Conservation (phyloP, 2,329 filamentous ascomycete genomes). For the Tolypocladium amazonense region DNA sequence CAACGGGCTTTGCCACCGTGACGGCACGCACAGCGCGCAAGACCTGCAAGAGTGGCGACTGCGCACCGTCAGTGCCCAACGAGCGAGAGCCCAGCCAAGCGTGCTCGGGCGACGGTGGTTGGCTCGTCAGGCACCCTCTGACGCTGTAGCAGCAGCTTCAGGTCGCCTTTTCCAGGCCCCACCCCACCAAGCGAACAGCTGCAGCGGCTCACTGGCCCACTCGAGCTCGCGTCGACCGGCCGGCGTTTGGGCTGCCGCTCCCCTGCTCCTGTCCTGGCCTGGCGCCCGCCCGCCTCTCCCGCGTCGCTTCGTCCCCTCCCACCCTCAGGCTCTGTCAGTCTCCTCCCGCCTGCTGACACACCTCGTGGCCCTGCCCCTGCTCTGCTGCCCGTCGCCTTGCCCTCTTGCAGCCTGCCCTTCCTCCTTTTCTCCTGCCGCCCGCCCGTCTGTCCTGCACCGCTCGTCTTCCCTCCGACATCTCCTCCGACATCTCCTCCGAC, state of each 20-base stretch:
- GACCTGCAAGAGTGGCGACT: background rate
- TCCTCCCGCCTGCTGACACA: background rate
- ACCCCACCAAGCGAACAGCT: background rate
- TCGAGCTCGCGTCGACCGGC: background rate
- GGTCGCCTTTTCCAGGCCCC: background rate
- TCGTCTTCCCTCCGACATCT: constrained; percentile 2
- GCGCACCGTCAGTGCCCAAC: background rate
- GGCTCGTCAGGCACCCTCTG: background rate
- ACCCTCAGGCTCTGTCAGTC: constrained; percentile 10
- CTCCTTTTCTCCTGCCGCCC: constrained; percentile 6
- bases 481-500: constrained; percentile 2
- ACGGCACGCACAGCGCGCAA: background rate
- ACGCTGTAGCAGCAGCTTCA: background rate
- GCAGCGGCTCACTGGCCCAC: constrained; percentile 1
- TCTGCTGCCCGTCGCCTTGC: constrained; percentile 4
- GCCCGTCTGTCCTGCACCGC: constrained; percentile 8
- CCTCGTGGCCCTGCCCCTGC: constrained; percentile 8
- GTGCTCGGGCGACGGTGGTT: background rate
- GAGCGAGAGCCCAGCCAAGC: background rate
- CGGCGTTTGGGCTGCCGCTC: background rate
- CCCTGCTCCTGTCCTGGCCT: background rate
- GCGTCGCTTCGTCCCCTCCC: background rate
- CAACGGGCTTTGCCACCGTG: background rate
- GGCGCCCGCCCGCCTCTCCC: background rate
- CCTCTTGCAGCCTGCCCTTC: background rate